Conservation (phyloP, 1,284 basidiomycete species). For the Puccinia triticina region DNA sequence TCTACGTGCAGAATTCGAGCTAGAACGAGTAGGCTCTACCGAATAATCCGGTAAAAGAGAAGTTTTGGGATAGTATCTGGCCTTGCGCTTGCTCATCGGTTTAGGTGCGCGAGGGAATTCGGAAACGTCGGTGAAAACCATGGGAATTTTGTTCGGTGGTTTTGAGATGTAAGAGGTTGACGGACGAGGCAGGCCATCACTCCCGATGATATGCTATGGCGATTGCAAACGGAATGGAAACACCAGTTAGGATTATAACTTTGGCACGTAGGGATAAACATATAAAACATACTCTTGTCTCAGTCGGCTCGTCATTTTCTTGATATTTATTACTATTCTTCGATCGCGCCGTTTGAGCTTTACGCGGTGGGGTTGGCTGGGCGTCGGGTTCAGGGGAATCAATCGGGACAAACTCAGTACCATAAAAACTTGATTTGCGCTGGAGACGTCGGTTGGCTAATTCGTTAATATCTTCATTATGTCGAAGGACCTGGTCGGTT, state of each 20-base stretch:
- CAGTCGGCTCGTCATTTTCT: slow-evolving; percentile 32
- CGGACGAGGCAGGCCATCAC: slow-evolving; percentile 45
- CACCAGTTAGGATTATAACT: not conserved
- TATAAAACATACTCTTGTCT: slow-evolving; percentile 23
- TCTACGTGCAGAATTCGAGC: not conserved
- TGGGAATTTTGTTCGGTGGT: slow-evolving; percentile 30
- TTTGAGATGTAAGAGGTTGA: slow-evolving; percentile 27
- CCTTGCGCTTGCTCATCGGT: slow-evolving; percentile 44
- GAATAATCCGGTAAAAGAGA: slow-evolving; percentile 41
- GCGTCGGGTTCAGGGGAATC: slow-evolving; percentile 18
- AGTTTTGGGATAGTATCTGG: slow-evolving; percentile 42
- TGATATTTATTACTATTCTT: slow-evolving; percentile 27
- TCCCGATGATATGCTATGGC: slow-evolving; percentile 34
- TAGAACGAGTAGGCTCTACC: not conserved
- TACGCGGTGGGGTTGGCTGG: not conserved
- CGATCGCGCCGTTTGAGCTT: not conserved
- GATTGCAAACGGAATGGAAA: not conserved
- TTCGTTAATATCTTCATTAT: slow-evolving; percentile 35
- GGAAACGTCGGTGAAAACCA: slow-evolving; percentile 47
- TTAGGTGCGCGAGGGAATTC: slow-evolving; percentile 43
- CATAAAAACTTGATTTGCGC: slow-evolving; percentile 39
- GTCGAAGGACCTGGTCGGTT: slow-evolving; percentile 14
- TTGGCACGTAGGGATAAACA: not conserved
- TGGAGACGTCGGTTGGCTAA: slow-evolving; percentile 23
- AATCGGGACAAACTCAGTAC: slow-evolving; percentile 48